Evolutionary conservation across 306 rosid species (phyloP).

Genomic region (Fragaria iinumae): DNA sequence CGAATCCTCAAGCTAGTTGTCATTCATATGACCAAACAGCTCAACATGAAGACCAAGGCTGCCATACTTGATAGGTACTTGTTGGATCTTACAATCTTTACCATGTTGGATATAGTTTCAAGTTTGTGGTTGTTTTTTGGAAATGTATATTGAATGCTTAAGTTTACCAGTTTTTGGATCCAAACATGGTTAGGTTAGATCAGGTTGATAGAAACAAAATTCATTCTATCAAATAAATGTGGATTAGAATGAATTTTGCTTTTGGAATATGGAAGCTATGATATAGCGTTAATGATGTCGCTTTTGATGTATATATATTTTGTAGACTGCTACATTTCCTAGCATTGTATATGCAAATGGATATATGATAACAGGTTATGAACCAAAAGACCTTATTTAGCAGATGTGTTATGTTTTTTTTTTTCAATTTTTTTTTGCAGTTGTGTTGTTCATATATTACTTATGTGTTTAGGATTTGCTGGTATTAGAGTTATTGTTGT

Average conservation of each 20-base stretch:
- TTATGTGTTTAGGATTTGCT: no score
- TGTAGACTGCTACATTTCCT: no score
- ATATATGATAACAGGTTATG: no score
- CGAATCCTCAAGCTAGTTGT: background rate
- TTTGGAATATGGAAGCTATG: background rate
- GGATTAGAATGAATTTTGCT: no score
- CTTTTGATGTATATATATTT: no score
- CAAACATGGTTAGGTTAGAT: background rate
- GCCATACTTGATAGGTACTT: background rate
- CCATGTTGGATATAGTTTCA: background rate
- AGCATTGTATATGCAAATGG: no score
- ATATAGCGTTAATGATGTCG: no score
- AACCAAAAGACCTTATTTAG: no score
- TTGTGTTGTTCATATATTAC: no score
- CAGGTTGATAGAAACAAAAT: background rate
- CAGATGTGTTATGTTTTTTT: no score
- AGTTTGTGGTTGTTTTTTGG: background rate
- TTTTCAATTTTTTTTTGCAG: no score
- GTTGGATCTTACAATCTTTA: background rate
- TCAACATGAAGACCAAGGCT: background rate
- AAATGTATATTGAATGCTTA: background rate
- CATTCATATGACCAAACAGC: background rate
- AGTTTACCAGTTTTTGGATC: background rate
- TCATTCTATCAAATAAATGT: background rate
- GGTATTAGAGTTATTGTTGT: no score